Percentiles rank a stretch among this genome's conserved stretches.
phyloP scores from a whole-genome alignment of 306 rosid species.

The Lathyrus sativus region DNA sequence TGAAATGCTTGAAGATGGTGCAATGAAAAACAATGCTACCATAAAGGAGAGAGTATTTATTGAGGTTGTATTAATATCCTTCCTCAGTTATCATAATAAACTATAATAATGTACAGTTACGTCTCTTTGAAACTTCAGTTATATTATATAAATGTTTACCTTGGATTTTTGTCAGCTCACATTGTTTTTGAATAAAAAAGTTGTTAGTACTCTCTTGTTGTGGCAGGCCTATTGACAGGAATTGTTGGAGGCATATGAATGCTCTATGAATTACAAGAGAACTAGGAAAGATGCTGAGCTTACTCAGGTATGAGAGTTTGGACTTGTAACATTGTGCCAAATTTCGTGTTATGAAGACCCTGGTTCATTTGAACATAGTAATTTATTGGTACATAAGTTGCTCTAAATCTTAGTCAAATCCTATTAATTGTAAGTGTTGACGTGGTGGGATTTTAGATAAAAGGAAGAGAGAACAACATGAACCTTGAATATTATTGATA shows the following conservation, averaged over 20 bases:
- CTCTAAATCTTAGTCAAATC: background rate
- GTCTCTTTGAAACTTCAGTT: conserved; percentile 21
- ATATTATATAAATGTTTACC: conserved; percentile 1
- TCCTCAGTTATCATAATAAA: conserved; percentile 15
- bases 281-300: conserved; percentile 99
- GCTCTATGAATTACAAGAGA: conserved; percentile 88
- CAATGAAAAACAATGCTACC: conserved; percentile 70
- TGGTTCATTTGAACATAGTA: background rate
- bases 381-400: background rate
- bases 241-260: conserved; percentile 82
- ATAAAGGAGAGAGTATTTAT: conserved; percentile 92
- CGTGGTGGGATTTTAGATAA: too few species aligned
- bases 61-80: conserved; percentile 60
- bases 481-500: too few species aligned
- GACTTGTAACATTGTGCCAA: conserved; percentile 26
- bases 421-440: background rate
- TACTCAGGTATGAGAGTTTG: conserved; percentile 69
- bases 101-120: conserved; percentile 19
- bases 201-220: conserved; percentile 14
- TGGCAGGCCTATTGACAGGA: conserved; percentile 88
- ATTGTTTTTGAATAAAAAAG: background rate
- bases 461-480: too few species aligned
- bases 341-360: conserved; percentile 27
- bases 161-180: background rate
- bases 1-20: conserved; percentile 91